phyloP scores from a whole-genome alignment of 1,139 yeast species.

The Candida sanyaensis region DNA sequence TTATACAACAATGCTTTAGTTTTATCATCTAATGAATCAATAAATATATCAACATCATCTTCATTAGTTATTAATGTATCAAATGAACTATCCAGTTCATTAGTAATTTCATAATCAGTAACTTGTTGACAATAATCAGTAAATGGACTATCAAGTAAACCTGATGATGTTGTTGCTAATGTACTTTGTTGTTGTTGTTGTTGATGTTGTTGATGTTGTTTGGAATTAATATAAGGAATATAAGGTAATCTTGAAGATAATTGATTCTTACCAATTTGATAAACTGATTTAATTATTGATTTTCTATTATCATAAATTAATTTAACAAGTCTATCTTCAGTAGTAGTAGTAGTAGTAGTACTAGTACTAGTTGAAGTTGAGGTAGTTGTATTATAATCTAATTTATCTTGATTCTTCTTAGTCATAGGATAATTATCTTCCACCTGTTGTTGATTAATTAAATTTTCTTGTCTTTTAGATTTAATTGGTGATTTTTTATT shows the following conservation, averaged over 20 bases:
- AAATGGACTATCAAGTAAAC: slow-evolving; percentile 7
- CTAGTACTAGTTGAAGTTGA: no score
- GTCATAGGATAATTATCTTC: neutral
- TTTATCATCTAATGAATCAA: slow-evolving; percentile 26
- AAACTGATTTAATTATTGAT: slow-evolving; percentile 10
- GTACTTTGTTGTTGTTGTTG: slow-evolving; percentile 2
- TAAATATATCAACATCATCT: slow-evolving; percentile 20
- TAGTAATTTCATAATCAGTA: neutral
- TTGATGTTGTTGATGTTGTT: slow-evolving; percentile 6
- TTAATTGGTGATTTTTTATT: slow-evolving; percentile 5
- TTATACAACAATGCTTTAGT: slow-evolving; percentile 24
- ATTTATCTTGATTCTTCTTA: no score
- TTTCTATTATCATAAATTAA: slow-evolving; percentile 12
- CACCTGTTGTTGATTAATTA: no score
- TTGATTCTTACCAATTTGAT: slow-evolving; percentile 11
- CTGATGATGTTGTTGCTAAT: slow-evolving; percentile 4
- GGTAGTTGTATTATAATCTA: no score
- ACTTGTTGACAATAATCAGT: slow-evolving; percentile 1
- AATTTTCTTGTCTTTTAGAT: no score
- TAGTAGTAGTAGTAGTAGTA: neutral
- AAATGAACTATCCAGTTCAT: no score
- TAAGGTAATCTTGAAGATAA: slow-evolving; percentile 11
- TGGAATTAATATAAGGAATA: slow-evolving; percentile 12
- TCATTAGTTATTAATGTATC: slow-evolving; percentile 11
- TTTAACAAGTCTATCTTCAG: slow-evolving; percentile 9